A percentile compares a stretch with the other conserved stretches of the same genome.
Conservation (phyloP, 495 filamentous ascomycete genomes). For the Penicillium bovifimosum region DNA sequence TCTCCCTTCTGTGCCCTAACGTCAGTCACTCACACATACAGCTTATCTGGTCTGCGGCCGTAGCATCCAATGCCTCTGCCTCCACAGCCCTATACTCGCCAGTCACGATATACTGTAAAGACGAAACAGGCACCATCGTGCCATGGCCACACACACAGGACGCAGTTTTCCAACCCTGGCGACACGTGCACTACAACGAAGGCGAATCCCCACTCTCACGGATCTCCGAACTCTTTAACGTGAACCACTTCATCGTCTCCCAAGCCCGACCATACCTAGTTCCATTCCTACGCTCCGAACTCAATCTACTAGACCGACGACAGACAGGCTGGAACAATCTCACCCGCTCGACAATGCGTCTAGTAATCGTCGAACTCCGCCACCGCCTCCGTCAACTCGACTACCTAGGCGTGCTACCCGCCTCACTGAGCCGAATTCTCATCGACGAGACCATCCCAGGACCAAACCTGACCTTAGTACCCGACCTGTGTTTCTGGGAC, state of each 20-base stretch:
- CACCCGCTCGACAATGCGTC: slow-evolving; percentile 57
- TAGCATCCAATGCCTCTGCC: slow-evolving; percentile 82
- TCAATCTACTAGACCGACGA: slow-evolving; percentile 65
- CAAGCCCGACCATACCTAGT: slow-evolving; percentile 93
- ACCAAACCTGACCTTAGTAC: slow-evolving; percentile 74
- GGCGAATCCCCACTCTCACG: slow-evolving; percentile 75
- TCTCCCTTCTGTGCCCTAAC: not conserved
- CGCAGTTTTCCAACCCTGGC: slow-evolving; percentile 63
- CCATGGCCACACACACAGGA: slow-evolving; percentile 71
- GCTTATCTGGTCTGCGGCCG: slow-evolving; percentile 90
- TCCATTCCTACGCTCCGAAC: slow-evolving; percentile 77
- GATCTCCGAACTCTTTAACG: slow-evolving; percentile 89
- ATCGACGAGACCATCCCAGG: slow-evolving; percentile 86
- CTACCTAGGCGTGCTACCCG: slow-evolving; percentile 65
- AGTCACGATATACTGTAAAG: slow-evolving; percentile 75
- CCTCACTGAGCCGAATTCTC: slow-evolving; percentile 64
- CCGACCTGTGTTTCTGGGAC: slow-evolving; percentile 66
- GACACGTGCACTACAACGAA: slow-evolving; percentile 62
- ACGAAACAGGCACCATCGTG: slow-evolving; percentile 67
- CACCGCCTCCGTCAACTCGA: slow-evolving; percentile 82
- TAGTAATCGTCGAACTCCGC: slow-evolving; percentile 69
- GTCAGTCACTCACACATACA: slow-evolving; percentile 13
- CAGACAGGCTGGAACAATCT: slow-evolving; percentile 54
- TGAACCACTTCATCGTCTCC: slow-evolving; percentile 96
- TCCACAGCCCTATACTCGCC: slow-evolving; percentile 55